phyloP scores from a whole-genome alignment of 371 early-diverging fungal genomes.

The Saksenaea vasiformis region DNA sequence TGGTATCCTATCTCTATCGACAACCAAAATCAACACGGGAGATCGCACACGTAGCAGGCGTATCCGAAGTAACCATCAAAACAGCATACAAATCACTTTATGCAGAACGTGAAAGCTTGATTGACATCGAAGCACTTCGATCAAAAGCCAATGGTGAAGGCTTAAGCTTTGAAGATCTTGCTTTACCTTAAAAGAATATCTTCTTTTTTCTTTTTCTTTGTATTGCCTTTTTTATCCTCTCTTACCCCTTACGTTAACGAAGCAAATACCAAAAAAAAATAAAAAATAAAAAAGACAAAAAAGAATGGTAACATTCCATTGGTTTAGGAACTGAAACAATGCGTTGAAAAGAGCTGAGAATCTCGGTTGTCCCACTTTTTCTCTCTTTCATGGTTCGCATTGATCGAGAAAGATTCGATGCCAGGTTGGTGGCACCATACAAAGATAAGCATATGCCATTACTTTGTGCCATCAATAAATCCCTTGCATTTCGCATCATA shows the following conservation, averaged over 20 bases:
- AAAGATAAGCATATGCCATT: conserved; percentile 29
- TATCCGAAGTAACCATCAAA: conserved; percentile 90
- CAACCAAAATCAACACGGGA: conserved; percentile 70
- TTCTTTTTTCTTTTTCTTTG: neutral
- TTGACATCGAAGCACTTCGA: conserved; percentile 54
- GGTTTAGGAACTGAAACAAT: neutral
- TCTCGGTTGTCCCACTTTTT: neutral
- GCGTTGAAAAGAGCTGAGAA: neutral
- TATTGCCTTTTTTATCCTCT: neutral
- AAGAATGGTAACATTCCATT: neutral
- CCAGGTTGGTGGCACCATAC: conserved; percentile 9
- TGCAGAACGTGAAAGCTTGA: conserved; percentile 55
- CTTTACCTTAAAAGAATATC: conserved; percentile 40
- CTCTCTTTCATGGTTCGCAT: conserved; percentile 27
- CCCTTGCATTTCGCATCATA: conserved; percentile 28
- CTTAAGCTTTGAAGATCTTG: conserved; percentile 49
- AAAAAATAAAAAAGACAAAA: neutral
- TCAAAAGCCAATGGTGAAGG: conserved; percentile 41
- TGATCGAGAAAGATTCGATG: conserved; percentile 9
- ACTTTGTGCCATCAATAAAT: conserved; percentile 22
- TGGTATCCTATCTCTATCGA: conserved; percentile 75
- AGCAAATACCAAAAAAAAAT: neutral
- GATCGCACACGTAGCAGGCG: conserved; percentile 84
- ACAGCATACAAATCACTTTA: conserved; percentile 80
- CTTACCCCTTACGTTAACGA: neutral